Percentiles rank a stretch among this genome's conserved stretches.
Conservation (phyloP, 495 filamentous ascomycete species). For the Penicillium malachiteum region DNA sequence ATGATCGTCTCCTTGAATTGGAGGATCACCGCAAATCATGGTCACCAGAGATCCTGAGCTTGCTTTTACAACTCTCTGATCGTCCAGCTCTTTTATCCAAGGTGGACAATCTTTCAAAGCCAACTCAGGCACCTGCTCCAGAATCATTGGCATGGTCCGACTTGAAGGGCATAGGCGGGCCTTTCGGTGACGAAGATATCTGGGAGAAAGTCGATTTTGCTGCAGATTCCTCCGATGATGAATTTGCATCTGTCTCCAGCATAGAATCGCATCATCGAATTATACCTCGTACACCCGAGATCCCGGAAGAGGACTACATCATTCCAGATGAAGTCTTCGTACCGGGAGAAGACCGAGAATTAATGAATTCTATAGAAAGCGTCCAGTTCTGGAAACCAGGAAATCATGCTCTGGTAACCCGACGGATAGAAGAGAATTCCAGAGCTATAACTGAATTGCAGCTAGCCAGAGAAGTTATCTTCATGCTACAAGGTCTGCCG, state of each 20-base stretch:
- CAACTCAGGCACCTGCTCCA: slow-evolving; percentile 41
- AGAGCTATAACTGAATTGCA: slow-evolving; percentile 69
- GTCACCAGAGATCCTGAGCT: slow-evolving; percentile 75
- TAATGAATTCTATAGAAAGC: slow-evolving; percentile 50
- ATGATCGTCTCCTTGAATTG: slow-evolving; percentile 60
- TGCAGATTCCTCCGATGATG: slow-evolving; percentile 61
- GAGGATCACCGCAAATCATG: slow-evolving; percentile 52
- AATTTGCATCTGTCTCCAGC: slow-evolving; percentile 36
- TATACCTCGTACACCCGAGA: slow-evolving; percentile 20
- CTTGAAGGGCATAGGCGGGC: slow-evolving; percentile 69
- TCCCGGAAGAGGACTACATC: slow-evolving; percentile 33
- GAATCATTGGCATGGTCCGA: slow-evolving; percentile 69
- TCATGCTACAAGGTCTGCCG: slow-evolving; percentile 78
- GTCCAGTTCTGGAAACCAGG: slow-evolving; percentile 65
- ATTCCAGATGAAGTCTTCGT: slow-evolving; percentile 40
- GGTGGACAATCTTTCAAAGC: slow-evolving; percentile 56
- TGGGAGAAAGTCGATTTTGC: slow-evolving; percentile 79
- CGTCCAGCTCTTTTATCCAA: slow-evolving; percentile 69
- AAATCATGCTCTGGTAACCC: slow-evolving; percentile 22
- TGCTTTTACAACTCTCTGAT: slow-evolving; percentile 81
- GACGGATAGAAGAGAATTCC: slow-evolving; percentile 33
- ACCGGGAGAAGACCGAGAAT: slow-evolving; percentile 33
- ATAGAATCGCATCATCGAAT: slow-evolving; percentile 24
- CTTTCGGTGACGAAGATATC: slow-evolving; percentile 64
- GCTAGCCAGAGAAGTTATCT: slow-evolving; percentile 72